Conservation (phyloP, 768 basidiomycete genomes). For the Tricholoma bakamatsutake region DNA sequence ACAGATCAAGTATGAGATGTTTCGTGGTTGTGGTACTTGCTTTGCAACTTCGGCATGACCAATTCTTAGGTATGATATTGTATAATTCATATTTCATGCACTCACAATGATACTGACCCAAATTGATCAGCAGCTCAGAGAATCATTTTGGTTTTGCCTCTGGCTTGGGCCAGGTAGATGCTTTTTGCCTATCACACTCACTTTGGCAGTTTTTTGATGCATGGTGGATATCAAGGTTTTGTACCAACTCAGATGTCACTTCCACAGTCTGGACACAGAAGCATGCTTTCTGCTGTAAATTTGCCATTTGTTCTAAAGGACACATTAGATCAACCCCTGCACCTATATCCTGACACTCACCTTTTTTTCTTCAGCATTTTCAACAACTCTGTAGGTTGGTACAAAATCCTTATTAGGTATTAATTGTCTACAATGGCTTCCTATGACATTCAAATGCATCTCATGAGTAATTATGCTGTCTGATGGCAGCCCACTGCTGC, state of each 20-base stretch:
- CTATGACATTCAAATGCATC: background rate
- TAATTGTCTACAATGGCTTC: background rate
- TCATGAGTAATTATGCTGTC: no score
- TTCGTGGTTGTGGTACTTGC: no score
- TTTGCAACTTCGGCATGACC: no score
- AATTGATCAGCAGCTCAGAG: no score
- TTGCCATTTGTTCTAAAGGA: background rate
- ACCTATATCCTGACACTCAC: background rate
- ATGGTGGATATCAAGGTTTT: background rate
- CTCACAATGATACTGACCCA: no score
- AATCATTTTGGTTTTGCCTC: background rate
- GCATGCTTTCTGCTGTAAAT: background rate
- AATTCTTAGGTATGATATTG: no score
- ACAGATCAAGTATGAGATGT: no score
- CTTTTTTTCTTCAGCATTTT: slow-evolving; percentile 16
- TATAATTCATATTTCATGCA: no score
- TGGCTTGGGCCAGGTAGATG: background rate
- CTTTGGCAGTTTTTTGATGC: background rate
- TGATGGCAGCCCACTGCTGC: background rate
- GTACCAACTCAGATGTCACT: background rate
- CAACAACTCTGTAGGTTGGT: no score
- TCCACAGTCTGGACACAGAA: background rate
- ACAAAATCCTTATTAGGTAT: background rate
- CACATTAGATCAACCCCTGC: background rate
- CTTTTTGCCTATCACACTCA: background rate